Evolutionary conservation across 2,329 filamentous ascomycete species (phyloP).

Genomic region (Chlorencoelia australis): DNA sequence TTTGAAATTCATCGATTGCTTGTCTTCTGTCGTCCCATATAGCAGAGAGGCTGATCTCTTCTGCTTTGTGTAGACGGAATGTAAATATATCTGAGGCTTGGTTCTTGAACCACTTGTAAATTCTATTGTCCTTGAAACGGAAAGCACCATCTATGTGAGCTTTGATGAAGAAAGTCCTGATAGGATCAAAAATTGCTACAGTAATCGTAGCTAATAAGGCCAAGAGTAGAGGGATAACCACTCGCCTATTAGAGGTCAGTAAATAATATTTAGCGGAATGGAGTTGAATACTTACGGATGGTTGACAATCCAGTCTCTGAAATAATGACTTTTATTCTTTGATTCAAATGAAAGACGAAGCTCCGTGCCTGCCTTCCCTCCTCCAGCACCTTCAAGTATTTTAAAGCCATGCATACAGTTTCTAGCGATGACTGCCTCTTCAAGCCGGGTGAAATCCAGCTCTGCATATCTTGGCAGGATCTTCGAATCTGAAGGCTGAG

Average conservation of each 20-base stretch:
- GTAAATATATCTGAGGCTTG: slow-evolving; percentile 58
- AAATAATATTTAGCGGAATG: background rate
- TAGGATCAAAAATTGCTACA: slow-evolving; percentile 85
- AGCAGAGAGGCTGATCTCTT: slow-evolving; percentile 62
- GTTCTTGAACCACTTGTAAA: slow-evolving; percentile 73
- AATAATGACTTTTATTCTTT: slow-evolving; percentile 64
- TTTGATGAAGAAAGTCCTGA: slow-evolving; percentile 87
- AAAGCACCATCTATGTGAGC: slow-evolving; percentile 73
- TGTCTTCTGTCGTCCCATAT: slow-evolving; percentile 52
- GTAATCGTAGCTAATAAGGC: slow-evolving; percentile 75
- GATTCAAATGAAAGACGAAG: slow-evolving; percentile 78
- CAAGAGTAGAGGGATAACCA: slow-evolving; percentile 74
- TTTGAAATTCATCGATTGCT: slow-evolving; percentile 71
- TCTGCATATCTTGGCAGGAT: slow-evolving; percentile 69
- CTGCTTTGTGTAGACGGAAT: slow-evolving; percentile 44
- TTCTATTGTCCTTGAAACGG: slow-evolving; percentile 58
- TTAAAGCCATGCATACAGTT: slow-evolving; percentile 75
- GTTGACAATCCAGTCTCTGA: slow-evolving; percentile 77
- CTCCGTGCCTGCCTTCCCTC: slow-evolving; percentile 65
- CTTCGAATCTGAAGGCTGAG: slow-evolving; percentile 80
- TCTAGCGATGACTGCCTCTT: slow-evolving; percentile 24
- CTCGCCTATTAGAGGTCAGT: slow-evolving; percentile 34
- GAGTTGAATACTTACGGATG: slow-evolving; percentile 36
- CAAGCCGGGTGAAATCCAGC: slow-evolving; percentile 61
- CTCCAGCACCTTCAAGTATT: slow-evolving; percentile 57